A percentile compares a stretch with the other conserved stretches of the same genome.
Conservation (phyloP, 2,329 filamentous ascomycete genomes). For the Calonectria montana region DNA sequence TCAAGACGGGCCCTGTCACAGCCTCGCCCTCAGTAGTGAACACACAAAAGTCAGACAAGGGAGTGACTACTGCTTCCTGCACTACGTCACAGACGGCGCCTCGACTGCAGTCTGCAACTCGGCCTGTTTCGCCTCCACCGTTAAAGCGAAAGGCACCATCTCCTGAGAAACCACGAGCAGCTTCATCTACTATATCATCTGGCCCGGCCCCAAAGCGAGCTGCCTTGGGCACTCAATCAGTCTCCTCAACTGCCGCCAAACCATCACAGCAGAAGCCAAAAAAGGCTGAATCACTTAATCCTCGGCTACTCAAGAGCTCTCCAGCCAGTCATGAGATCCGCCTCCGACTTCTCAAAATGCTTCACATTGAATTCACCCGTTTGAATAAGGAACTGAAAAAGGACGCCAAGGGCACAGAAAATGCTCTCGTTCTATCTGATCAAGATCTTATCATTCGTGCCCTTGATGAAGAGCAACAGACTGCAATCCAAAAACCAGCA, state of each 20-base stretch:
- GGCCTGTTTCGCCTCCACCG: constrained; percentile 50
- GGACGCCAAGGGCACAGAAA: constrained; percentile 59
- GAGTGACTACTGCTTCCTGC: constrained; percentile 4
- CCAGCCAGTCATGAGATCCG: constrained; percentile 69
- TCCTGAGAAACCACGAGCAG: constrained; percentile 11
- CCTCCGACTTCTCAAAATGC: constrained; percentile 67
- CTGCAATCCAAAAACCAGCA: constrained; percentile 72
- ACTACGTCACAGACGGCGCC: not conserved
- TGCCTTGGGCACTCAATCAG: constrained; percentile 31
- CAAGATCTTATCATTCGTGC: constrained; percentile 76
- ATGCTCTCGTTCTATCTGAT: constrained; percentile 66
- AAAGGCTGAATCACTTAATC: constrained; percentile 70
- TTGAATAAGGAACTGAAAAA: constrained; percentile 74
- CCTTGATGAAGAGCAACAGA: constrained; percentile 82
- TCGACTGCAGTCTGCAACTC: constrained; percentile 37
- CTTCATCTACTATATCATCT: constrained; percentile 15
- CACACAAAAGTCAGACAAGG: constrained; percentile 17
- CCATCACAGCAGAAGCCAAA: constrained; percentile 31
- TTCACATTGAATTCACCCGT: constrained; percentile 74
- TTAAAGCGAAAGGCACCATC: constrained; percentile 40
- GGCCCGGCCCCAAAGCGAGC: constrained; percentile 16
- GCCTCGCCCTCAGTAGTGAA: constrained; percentile 17
- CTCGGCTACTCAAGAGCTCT: constrained; percentile 69
- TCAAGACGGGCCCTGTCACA: constrained; percentile 39
- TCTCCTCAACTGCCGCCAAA: constrained; percentile 29